phyloP scores from a whole-genome alignment of 129 eudicot species.

The carrot (Daucus carota) region DNA sequence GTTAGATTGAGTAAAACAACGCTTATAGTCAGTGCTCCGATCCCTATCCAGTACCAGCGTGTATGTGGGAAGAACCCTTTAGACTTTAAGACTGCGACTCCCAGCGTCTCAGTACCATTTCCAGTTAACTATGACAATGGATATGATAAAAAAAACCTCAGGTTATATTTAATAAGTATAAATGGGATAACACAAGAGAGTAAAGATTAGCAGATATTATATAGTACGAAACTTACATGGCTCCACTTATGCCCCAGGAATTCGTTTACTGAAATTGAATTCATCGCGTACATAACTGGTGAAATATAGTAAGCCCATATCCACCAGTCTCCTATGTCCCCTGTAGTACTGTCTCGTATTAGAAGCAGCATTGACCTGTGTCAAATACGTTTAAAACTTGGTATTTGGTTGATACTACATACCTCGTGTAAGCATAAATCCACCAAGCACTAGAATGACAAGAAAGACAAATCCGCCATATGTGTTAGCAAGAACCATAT shows the following conservation, averaged over 20 bases:
- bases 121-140: constrained; percentile 13
- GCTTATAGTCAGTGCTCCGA: constrained; percentile 37
- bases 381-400: not conserved
- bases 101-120: constrained; percentile 25
- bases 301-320: constrained; percentile 53
- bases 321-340: constrained; percentile 42
- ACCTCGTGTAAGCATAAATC: constrained; percentile 53
- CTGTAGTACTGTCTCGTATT: constrained; percentile 4
- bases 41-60: constrained; percentile 69
- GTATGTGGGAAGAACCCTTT: constrained; percentile 50
- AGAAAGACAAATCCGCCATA: constrained; percentile 45
- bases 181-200: not conserved
- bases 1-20: constrained; percentile 37
- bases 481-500: constrained; percentile 62
- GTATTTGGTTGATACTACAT: not conserved
- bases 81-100: constrained; percentile 31
- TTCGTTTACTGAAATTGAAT: constrained; percentile 44
- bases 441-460: constrained; percentile 47
- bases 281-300: constrained; percentile 58
- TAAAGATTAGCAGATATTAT: not conserved
- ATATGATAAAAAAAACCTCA: not conserved
- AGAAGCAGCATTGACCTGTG: constrained; percentile 2
- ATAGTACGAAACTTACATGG: constrained; percentile 25
- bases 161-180: not conserved
- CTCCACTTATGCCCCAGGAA: constrained; percentile 50